phyloP scores from a whole-genome alignment of 2,329 filamentous ascomycete species.

The Aspergillus carbonarius region DNA sequence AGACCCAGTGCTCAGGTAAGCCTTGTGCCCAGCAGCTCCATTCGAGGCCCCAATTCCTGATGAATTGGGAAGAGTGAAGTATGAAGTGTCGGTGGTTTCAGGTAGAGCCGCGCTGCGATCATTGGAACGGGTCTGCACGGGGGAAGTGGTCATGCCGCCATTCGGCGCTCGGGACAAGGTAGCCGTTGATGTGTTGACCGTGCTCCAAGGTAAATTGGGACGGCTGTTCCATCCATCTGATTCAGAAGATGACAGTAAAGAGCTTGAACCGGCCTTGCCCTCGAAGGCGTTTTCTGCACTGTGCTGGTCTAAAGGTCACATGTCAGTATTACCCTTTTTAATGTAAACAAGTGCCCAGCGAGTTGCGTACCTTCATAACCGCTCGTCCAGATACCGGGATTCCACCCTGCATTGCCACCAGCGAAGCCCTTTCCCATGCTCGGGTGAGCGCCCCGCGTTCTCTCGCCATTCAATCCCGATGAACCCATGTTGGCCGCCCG shows the following conservation, averaged over 20 bases:
- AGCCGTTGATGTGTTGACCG: slow-evolving; percentile 47
- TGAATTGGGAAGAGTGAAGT: slow-evolving; percentile 48
- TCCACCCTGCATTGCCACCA: slow-evolving; percentile 44
- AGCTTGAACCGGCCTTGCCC: slow-evolving; percentile 66
- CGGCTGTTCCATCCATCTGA: slow-evolving; percentile 61
- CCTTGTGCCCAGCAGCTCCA: slow-evolving; percentile 27
- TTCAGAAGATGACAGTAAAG: slow-evolving; percentile 67
- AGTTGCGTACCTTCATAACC: slow-evolving; percentile 40
- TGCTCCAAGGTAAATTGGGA: slow-evolving; percentile 60
- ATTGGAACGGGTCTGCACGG: slow-evolving; percentile 55
- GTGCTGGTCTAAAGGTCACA: slow-evolving; percentile 25
- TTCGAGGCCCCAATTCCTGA: slow-evolving; percentile 42
- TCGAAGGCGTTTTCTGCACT: slow-evolving; percentile 41
- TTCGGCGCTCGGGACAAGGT: slow-evolving; percentile 46
- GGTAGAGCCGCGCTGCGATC: slow-evolving; percentile 42
- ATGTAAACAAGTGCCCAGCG: no score
- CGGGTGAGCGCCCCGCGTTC: slow-evolving; percentile 38
- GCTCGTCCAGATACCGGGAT: slow-evolving; percentile 55
- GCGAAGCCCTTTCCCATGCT: slow-evolving; percentile 47
- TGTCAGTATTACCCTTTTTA: neutral
- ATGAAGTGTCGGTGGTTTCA: slow-evolving; percentile 48
- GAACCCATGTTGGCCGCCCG: slow-evolving; percentile 43
- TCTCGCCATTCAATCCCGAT: slow-evolving; percentile 36
- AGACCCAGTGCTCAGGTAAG: slow-evolving; percentile 33
- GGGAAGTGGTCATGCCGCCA: slow-evolving; percentile 56